These are phyloP conservation scores for Chenopodium quinoa DNA, from an alignment of 148 eudicot genomes.

Conservation along the genomic window DNA sequence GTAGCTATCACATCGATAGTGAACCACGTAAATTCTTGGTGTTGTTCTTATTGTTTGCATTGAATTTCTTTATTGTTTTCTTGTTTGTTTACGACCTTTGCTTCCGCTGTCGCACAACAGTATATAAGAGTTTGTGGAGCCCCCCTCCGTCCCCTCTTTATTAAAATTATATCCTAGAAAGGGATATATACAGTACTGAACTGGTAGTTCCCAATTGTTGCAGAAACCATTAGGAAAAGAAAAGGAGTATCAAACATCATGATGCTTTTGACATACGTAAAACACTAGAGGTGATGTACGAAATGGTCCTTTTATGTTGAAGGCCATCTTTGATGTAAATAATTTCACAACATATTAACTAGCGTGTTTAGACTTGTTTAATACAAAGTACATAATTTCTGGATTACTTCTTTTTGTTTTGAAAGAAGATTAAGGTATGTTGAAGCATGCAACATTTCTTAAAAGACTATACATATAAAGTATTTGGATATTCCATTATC, in stretches of 20 bases:
- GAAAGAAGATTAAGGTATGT: not conserved
- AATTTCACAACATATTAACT: not conserved
- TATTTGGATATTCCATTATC: not conserved
- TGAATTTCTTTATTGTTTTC: no score
- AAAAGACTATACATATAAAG: not conserved
- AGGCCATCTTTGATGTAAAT: not conserved
- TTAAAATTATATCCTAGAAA: not conserved
- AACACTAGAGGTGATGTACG: not conserved
- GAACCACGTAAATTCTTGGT: no score
- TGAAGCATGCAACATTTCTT: not conserved
- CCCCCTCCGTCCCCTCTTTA: no score
- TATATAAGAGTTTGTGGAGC: no score
- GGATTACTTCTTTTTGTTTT: not conserved
- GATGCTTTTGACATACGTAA: not conserved
- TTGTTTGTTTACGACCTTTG: no score
- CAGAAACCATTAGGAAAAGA: not conserved
- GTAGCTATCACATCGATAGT: no score
- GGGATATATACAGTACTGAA: not conserved
- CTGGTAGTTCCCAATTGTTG: not conserved
- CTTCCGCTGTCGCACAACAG: no score
- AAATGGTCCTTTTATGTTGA: not conserved
- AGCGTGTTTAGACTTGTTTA: not conserved
- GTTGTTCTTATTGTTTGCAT: no score
- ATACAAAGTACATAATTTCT: not conserved
- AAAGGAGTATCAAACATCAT: not conserved